Evolutionary conservation across 2,329 filamentous ascomycete species (phyloP).

Genomic region (Scleromitrula shiraiana): DNA sequence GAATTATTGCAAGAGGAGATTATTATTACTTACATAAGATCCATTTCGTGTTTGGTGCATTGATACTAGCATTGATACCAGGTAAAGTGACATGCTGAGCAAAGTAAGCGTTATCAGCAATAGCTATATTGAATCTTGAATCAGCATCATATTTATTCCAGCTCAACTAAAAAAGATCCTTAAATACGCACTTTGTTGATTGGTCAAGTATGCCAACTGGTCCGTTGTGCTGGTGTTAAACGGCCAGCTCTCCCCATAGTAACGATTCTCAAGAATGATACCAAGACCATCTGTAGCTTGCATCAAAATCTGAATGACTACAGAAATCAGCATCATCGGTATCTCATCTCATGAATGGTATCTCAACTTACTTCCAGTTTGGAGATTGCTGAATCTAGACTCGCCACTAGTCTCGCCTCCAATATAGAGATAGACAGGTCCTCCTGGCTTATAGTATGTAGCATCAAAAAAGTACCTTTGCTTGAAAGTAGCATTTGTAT

Average conservation of each 20-base stretch:
- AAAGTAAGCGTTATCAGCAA: slow-evolving; percentile 45
- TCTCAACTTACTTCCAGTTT: slow-evolving; percentile 32
- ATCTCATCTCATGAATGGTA: background rate
- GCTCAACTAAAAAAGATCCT: background rate
- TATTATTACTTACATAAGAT: slow-evolving; percentile 40
- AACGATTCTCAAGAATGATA: slow-evolving; percentile 45
- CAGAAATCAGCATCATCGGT: slow-evolving; percentile 22
- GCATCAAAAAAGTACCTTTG: slow-evolving; percentile 48
- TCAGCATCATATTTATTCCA: background rate
- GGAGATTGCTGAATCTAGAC: slow-evolving; percentile 31
- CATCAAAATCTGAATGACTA: slow-evolving; percentile 45
- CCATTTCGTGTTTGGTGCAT: slow-evolving; percentile 38
- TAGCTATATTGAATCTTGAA: slow-evolving; percentile 23
- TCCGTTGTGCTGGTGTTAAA: slow-evolving; percentile 41
- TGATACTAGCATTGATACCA: slow-evolving; percentile 35
- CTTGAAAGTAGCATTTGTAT: slow-evolving; percentile 41
- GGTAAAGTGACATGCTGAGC: slow-evolving; percentile 40
- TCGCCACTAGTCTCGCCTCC: slow-evolving; percentile 38
- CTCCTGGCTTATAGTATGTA: slow-evolving; percentile 45
- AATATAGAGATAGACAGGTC: slow-evolving; percentile 42
- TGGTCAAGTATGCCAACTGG: slow-evolving; percentile 40
- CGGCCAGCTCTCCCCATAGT: slow-evolving; percentile 43
- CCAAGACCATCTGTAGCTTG: slow-evolving; percentile 44
- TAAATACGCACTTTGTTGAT: slow-evolving; percentile 36
- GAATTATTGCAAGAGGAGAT: background rate